These are phyloP conservation scores for Cutaneotrichosporon sp. DNA, from an alignment of 1,284 basidiomycete genomes.

Conservation along the genomic window DNA sequence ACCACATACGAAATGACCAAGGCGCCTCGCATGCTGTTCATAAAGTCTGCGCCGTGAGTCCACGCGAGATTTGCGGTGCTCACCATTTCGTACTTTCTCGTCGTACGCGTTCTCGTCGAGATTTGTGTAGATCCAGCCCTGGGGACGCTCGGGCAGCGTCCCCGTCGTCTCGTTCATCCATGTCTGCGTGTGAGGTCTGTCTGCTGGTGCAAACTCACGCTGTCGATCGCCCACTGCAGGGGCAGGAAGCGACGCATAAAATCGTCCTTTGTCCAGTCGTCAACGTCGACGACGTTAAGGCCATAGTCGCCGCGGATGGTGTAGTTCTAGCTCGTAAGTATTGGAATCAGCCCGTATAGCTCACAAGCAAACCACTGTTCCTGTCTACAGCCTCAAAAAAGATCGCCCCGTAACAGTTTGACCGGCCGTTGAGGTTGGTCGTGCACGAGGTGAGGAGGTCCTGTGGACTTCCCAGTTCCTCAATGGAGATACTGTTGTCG, in stretches of 20 bases:
- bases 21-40: conserved; percentile 58
- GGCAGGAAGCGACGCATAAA: conserved; percentile 61
- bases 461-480: conserved; percentile 48
- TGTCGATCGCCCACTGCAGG: conserved; percentile 70
- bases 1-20: conserved; percentile 64
- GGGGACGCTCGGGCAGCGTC: conserved; percentile 52
- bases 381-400: conserved; percentile 59
- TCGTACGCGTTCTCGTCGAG: conserved; percentile 61
- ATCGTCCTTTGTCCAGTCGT: conserved; percentile 61
- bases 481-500: conserved; percentile 52
- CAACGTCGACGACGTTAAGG: conserved; percentile 60
- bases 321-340: no score
- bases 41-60: conserved; percentile 43
- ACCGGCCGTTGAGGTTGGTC: conserved; percentile 65
- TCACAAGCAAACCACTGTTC: conserved; percentile 25
- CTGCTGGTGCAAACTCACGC: conserved; percentile 48
- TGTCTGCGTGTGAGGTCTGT: conserved; percentile 48
- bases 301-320: conserved; percentile 65
- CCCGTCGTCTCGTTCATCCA: conserved; percentile 63
- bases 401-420: conserved; percentile 67
- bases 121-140: conserved; percentile 66
- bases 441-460: conserved; percentile 60
- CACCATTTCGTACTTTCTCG: conserved; percentile 57
- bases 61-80: conserved; percentile 22
- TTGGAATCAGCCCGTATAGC: no score